These are phyloP conservation scores for Loxodes magnus DNA, from an alignment of 73 alveolate species.

Conservation along the genomic window DNA sequence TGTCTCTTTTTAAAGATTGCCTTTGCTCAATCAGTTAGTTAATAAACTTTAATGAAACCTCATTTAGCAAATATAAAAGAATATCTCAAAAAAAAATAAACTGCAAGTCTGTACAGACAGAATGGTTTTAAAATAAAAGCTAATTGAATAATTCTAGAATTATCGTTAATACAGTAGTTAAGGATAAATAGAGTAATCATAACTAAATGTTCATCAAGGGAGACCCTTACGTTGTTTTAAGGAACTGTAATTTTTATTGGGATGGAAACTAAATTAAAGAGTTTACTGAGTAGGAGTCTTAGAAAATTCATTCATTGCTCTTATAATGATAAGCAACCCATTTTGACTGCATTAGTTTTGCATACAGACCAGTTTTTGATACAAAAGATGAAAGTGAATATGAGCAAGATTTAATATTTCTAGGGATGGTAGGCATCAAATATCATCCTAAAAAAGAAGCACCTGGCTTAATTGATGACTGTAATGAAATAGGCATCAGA, in stretches of 20 bases:
- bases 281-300: not conserved
- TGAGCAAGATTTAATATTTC: not conserved
- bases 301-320: constrained; percentile 2
- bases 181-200: too few relatives aligned
- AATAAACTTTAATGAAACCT: constrained; percentile 1
- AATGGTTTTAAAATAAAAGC: too few relatives aligned
- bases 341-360: constrained; percentile 5
- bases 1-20: constrained; percentile 11
- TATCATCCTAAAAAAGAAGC: constrained; percentile 12
- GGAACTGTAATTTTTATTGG: constrained; percentile 9
- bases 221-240: not conserved
- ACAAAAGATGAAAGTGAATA: constrained; percentile 2
- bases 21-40: not conserved
- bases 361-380: constrained; percentile 2
- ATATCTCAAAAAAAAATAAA: too few relatives aligned
- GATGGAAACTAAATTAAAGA: not conserved
- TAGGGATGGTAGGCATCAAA: constrained; percentile 4
- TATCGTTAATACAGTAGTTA: too few relatives aligned
- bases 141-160: too few relatives aligned
- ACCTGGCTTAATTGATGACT: constrained; percentile 7
- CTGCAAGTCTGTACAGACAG: too few relatives aligned
- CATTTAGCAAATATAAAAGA: not conserved
- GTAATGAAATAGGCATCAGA: not conserved
- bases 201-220: constrained; percentile 9
- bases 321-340: constrained; percentile 8